phyloP scores from a whole-genome alignment of 805 yeast genomes.

The Isabelozyma heimii region DNA sequence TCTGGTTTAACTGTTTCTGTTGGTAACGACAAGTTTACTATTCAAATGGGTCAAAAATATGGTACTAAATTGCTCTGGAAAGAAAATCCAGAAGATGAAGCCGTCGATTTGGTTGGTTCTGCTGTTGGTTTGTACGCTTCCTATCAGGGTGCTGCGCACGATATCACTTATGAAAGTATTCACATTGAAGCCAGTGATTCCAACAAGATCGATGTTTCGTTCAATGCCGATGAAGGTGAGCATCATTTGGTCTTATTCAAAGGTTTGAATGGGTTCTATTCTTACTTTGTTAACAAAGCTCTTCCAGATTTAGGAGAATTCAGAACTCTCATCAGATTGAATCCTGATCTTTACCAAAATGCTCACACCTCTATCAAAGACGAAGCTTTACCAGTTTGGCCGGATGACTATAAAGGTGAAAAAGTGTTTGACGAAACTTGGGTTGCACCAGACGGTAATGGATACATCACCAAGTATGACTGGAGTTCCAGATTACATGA shows the following conservation, averaged over 20 bases:
- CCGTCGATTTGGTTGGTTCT: constrained; percentile 5
- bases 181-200: not conserved
- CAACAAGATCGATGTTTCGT: constrained; percentile 4
- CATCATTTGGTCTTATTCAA: constrained; percentile 5
- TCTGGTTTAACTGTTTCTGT: constrained; percentile 1
- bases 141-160: constrained; percentile 1
- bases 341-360: constrained; percentile 6
- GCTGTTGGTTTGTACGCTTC: constrained; percentile 6
- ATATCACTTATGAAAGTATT: constrained; percentile 3
- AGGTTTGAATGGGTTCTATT: constrained; percentile 6
- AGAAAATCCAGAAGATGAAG: constrained; percentile 3
- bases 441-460: not conserved
- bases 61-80: constrained; percentile 7
- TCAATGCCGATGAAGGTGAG: constrained; percentile 5
- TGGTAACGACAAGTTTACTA: constrained; percentile 8
- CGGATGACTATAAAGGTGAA: constrained; percentile 4
- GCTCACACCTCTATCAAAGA: constrained; percentile 6
- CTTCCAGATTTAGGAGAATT: constrained; percentile 6
- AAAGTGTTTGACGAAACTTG: constrained; percentile 8
- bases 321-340: constrained; percentile 5
- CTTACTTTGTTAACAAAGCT: constrained; percentile 5
- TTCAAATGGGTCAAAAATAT: constrained; percentile 4
- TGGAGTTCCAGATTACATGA: constrained; percentile 8
- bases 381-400: constrained; percentile 5
- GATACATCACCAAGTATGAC: constrained; percentile 8